Evolutionary conservation across 257 asterid genomes (phyloP), one percentile per base, ranked within the genome.

Genomic region (Fraxinus cuspidata): DNA sequence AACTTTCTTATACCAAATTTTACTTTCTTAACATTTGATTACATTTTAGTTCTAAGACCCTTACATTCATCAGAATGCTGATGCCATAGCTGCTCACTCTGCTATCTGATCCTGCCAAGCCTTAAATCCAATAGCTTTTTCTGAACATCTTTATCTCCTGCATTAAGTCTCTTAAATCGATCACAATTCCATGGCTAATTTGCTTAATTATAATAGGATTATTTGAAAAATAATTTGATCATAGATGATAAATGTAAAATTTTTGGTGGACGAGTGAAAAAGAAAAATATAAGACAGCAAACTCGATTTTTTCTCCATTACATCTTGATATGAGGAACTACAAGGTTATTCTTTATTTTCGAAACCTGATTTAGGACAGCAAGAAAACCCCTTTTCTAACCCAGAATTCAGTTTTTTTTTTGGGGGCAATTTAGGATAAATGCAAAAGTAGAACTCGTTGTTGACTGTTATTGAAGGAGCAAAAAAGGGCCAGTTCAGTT

Each of bases 1-100:
- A 49, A 13, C 31, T 63, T 37, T 42, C n/a, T 71, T 49, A 56
- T 70, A 71, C 72, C 44, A 40, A 64, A 40, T 23, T 53, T 65
- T 49, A 77, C 80, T 49, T 49, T 53, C 80, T 49, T 47, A 34
- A 32, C 19, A 51, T 73, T 13, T 13, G 56, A 63, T 13, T 15
- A n/a, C 71, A 32, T 42, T 32, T 73, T 27, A 60, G 18, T 44
- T 60, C 32, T 23, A 15, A 44, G 19, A 74, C 53, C 53, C 53
- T 15, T 15, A 3, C 53, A 15, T 44, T 44, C 18, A 44, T 44
- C 53, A 44, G 53, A 44, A 53, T 21, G 6, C 63, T 53, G 63
- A 53, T 53, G 11, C 27, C 18, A 49, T 49, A 49, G 58, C 58
- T 49, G n/a, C 58, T 49, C 58, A 18, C 47, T 49, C 58, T 49